phyloP scores from a whole-genome alignment of 2,329 filamentous ascomycete species.

The Geoglossum cookeanum region DNA sequence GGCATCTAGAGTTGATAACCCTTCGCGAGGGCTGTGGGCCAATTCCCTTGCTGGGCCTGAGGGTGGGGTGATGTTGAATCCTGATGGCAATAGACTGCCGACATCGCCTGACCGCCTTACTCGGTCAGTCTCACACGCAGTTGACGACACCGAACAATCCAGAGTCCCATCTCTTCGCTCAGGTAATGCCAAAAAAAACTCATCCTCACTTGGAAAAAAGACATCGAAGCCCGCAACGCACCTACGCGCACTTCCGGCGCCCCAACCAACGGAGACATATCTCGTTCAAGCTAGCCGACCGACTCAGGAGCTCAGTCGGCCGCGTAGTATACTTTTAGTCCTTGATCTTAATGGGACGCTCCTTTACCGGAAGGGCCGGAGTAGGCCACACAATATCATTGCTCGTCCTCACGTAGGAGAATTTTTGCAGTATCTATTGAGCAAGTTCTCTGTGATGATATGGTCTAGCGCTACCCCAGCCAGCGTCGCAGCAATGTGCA shows the following conservation, averaged over 20 bases:
- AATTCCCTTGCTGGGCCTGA: not conserved
- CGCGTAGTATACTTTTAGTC: slow-evolving; percentile 56
- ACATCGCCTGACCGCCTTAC: not conserved
- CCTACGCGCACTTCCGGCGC: slow-evolving; percentile 21
- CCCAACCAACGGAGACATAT: slow-evolving; percentile 41
- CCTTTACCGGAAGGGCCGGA: slow-evolving; percentile 44
- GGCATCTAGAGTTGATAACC: not conserved
- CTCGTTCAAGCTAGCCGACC: slow-evolving; percentile 31
- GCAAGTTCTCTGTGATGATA: slow-evolving; percentile 61
- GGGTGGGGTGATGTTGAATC: not conserved
- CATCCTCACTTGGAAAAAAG: not conserved
- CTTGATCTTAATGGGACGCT: slow-evolving; percentile 91
- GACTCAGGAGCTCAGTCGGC: slow-evolving; percentile 23
- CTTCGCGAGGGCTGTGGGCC: not conserved
- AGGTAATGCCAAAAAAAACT: not conserved
- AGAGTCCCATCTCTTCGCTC: not conserved
- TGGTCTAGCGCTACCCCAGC: slow-evolving; percentile 71
- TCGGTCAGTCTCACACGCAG: not conserved
- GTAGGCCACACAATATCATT: slow-evolving; percentile 34
- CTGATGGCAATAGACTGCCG: too few species aligned
- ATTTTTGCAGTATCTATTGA: slow-evolving; percentile 58
- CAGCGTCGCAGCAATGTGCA: slow-evolving; percentile 53
- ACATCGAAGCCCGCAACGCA: not conserved
- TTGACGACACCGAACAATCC: not conserved
- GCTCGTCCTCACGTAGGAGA: slow-evolving; percentile 44